phyloP scores from a whole-genome alignment of 2,329 filamentous ascomycete genomes.

The Colletotrichum acutatum region DNA sequence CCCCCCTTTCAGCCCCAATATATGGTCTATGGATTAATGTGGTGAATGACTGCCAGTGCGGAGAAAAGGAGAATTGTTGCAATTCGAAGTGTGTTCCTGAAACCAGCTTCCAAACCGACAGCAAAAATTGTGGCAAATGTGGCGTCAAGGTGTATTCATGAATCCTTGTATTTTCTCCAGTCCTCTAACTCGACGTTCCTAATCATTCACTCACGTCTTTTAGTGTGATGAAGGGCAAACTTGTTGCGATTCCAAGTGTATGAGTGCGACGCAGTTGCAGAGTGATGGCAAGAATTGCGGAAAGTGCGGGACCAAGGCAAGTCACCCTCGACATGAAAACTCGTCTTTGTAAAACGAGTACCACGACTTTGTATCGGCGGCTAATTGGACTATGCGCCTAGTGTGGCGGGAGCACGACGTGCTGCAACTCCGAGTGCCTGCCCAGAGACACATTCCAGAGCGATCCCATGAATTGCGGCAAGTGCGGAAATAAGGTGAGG shows the following conservation, averaged over 20 bases:
- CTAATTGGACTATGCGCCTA: not conserved
- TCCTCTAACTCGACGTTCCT: no score
- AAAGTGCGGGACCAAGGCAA: not conserved
- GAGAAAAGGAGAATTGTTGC: not conserved
- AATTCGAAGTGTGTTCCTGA: not conserved
- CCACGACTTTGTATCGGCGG: no score
- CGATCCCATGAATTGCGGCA: not conserved
- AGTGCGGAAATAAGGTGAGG: not conserved
- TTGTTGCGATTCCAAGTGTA: not conserved
- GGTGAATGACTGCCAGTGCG: no score
- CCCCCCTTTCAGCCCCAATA: no score
- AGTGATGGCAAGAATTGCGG: not conserved
- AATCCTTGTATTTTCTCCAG: no score
- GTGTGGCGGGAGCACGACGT: not conserved
- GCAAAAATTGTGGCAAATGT: not conserved
- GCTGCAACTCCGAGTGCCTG: not conserved
- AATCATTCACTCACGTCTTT: rapidly evolving
- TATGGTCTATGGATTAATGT: no score
- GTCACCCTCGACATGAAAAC: no score
- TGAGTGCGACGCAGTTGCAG: not conserved
- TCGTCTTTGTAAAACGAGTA: not conserved
- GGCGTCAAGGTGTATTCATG: not conserved
- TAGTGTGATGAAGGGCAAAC: not conserved
- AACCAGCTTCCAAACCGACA: not conserved
- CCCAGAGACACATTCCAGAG: not conserved